Conservation (phyloP, 805 yeast species). For the Zygosaccharomyces bailii region DNA sequence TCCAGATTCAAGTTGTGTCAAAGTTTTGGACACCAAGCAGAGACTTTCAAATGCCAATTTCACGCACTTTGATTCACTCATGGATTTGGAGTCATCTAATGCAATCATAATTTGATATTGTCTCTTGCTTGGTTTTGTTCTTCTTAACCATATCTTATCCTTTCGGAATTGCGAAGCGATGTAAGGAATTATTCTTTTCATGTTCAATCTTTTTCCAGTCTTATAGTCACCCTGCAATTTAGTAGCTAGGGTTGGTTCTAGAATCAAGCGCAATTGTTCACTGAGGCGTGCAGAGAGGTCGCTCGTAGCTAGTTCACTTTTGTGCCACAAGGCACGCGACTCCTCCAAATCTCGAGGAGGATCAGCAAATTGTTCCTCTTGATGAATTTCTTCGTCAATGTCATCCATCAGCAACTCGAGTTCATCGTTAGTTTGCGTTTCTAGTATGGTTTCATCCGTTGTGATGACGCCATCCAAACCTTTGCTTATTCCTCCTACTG, state of each 20-base stretch:
- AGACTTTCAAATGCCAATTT: slow-evolving; percentile 92
- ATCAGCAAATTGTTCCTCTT: slow-evolving; percentile 25
- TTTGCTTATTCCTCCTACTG: slow-evolving; percentile 46
- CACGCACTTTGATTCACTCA: slow-evolving; percentile 90
- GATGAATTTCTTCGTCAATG: slow-evolving; percentile 33
- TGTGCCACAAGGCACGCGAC: slow-evolving; percentile 76
- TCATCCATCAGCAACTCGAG: slow-evolving; percentile 35
- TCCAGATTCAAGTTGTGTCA: slow-evolving; percentile 92
- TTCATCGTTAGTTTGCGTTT: slow-evolving; percentile 30
- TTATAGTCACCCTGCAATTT: slow-evolving; percentile 93
- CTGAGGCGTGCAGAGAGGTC: slow-evolving; percentile 84
- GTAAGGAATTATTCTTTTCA: slow-evolving; percentile 96
- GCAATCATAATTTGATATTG: slow-evolving; percentile 97
- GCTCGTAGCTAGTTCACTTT: slow-evolving; percentile 78
- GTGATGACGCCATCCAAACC: slow-evolving; percentile 20
- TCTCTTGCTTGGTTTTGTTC: slow-evolving; percentile 96
- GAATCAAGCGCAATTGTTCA: slow-evolving; percentile 87
- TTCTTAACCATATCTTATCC: slow-evolving; percentile 96
- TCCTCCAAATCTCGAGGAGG: slow-evolving; percentile 57
- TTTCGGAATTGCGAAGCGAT: slow-evolving; percentile 97
- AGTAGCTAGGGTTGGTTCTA: slow-evolving; percentile 96
- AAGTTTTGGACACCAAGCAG: slow-evolving; percentile 88
- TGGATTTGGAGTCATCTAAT: slow-evolving; percentile 94
- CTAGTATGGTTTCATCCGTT: slow-evolving; percentile 15
- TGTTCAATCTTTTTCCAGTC: slow-evolving; percentile 93